Evolutionary conservation across 768 basidiomycete species (phyloP), one percentile per base, ranked within the genome.

Genomic region (Phylloporus sp.): DNA sequence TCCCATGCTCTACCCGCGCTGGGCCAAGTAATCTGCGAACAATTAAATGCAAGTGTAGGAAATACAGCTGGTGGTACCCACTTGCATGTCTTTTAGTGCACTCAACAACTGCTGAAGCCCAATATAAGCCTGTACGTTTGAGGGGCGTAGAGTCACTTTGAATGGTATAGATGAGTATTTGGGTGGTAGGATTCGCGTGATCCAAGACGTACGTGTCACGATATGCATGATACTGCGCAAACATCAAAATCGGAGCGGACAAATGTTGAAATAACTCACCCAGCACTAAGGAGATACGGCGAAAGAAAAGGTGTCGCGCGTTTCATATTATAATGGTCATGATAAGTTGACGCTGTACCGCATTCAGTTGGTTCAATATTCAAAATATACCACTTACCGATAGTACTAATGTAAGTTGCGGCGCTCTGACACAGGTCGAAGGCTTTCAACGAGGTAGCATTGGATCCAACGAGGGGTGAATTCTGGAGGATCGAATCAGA

Each of bases 371-470:
- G 23, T 27, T 26, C 45, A 18, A 2, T 29, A 18, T 12, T 47
- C 26, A 23, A 40, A 41, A 16, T 29, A 18, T 13, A 22, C 15
- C n/a, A 61, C 70, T 57, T 59, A 86, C 88, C 78, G 58, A 85
- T 78, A 3, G 82, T 73, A 54, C 82, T 84, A 47, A 90, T 73
- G 57, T 87, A 84, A 41, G 77, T 79, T 31, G 89, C 88, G 35
- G 89, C 88, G 45, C 78, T 73, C 64, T 88, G 84, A 15, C 86
- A 84, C 13, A 88, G 71, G 61, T 91, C 89, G 54, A 90, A 85
- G 1, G 88, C 82, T 62, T 85, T 84, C 49, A 80, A 67, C 23
- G 81, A 81, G 8, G 74, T 58, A 1, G 80, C 76, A 35, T 75
- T 73, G 5, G 66, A 63, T 18, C 66, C 65, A 3, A 22, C 36